phyloP scores from a whole-genome alignment of 768 basidiomycete genomes.

The Mycena galopus region DNA sequence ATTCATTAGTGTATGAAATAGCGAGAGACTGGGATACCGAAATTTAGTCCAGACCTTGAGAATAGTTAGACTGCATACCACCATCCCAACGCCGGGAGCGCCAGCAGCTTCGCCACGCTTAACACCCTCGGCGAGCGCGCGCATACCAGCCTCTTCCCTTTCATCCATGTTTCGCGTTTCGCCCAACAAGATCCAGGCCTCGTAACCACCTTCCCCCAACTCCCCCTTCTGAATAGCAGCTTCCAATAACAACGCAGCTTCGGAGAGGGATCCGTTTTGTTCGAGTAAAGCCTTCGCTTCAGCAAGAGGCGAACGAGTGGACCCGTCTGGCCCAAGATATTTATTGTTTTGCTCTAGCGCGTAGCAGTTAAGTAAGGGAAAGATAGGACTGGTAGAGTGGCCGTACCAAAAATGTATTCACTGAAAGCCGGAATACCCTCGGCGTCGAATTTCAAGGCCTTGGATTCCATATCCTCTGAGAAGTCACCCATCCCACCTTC shows the following conservation, averaged over 20 bases:
- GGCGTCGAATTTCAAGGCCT: constrained; percentile 67
- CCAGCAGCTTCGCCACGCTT: constrained; percentile 73
- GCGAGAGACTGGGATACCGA: constrained; percentile 81
- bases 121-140: constrained; percentile 82
- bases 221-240: constrained; percentile 90
- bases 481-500: constrained; percentile 65
- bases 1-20: constrained; percentile 96
- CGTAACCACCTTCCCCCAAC: constrained; percentile 84
- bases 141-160: constrained; percentile 85
- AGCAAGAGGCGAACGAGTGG: constrained; percentile 65
- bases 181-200: constrained; percentile 93
- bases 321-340: constrained; percentile 65
- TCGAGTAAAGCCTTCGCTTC: constrained; percentile 85
- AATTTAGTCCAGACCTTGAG: background rate
- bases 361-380: constrained; percentile 12
- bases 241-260: constrained; percentile 89
- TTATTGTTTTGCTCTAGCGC: constrained; percentile 77
- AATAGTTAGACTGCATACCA: constrained; percentile 61
- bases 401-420: constrained; percentile 83
- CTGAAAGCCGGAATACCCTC: constrained; percentile 83
- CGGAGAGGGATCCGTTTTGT: constrained; percentile 87
- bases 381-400: background rate
- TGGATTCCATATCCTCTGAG: constrained; percentile 47
- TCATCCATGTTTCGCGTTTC: constrained; percentile 93
- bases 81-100: constrained; percentile 77